Evolutionary conservation across 2,329 filamentous ascomycete genomes (phyloP), one percentile per base, ranked within the genome.

Genomic region (Penicillium sp.): DNA sequence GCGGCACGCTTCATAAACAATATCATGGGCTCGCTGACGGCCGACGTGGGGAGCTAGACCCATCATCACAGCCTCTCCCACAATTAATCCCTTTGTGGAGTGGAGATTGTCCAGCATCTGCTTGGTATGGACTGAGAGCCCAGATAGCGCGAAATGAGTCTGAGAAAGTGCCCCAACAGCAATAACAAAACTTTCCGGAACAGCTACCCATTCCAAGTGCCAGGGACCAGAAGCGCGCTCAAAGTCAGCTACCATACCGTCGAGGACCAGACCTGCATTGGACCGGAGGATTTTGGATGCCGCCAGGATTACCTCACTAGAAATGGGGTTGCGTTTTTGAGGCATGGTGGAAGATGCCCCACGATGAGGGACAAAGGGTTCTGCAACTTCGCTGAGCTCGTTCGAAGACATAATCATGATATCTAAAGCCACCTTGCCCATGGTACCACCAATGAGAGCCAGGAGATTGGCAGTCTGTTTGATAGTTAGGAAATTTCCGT

Each of bases 61-160:
- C 84, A 86, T 86, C 84, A 86, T 86, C n/a, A 86, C 82, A 2
- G 84, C 83, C 72, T 86, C 84, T 0, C 79, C 83, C 13, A 85
- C 84, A 64, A 86, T 86, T 22, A 86, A 70, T 0, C 84, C 84
- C 45, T 74, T 74, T 0, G 83, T 84, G 0, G 80, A 83, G 49
- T 79, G 75, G 1, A 86, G 73, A 62, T 86, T 87, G 0, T 71
- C 68, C 56, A 79, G 65, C 83, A 86, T 85, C 14, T 78, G 72
- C 53, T 79, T 76, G 0, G 73, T 73, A 61, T 85, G 79, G 5
- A 86, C 84, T 1, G 81, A 79, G 0, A 86, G 75, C 0, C 83
- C 84, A 0, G 77, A 75, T 1, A 86, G 72, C 0, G 81, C 83
- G 65, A 85, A 85, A 42, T 82, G 79, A 1, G 83, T 82, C 70